Evolutionary conservation across 192 early-diverging fungal genomes (phyloP).

Genomic region (Allomyces javanicus): DNA sequence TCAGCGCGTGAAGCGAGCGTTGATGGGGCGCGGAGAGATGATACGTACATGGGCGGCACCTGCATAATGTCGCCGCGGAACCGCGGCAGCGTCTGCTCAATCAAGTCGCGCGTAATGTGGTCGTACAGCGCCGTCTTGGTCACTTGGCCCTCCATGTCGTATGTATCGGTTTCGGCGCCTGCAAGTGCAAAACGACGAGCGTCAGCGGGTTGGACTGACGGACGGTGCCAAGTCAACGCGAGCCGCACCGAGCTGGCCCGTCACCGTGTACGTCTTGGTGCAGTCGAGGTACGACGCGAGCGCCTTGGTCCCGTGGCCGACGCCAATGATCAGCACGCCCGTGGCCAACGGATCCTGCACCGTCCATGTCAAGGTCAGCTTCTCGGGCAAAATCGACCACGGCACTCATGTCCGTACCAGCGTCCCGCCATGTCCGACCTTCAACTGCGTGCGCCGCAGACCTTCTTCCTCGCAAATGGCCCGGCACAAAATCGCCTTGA

Average conservation of each 20-base stretch:
- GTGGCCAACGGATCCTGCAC: slow-evolving; percentile 1
- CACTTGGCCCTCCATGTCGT: too few species aligned
- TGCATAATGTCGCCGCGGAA: slow-evolving; percentile 2
- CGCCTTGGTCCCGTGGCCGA: slow-evolving; percentile 5
- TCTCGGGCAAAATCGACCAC: too few species aligned
- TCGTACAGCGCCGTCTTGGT: neutral
- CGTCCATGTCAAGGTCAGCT: too few species aligned
- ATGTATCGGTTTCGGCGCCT: too few species aligned
- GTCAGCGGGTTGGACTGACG: too few species aligned
- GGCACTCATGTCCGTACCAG: too few species aligned
- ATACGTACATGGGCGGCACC: slow-evolving; percentile 2
- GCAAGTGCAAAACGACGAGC: too few species aligned
- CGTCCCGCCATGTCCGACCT: too few species aligned
- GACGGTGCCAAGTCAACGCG: neutral
- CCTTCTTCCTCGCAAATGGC: neutral
- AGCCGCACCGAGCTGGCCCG: neutral
- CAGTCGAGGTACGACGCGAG: slow-evolving; percentile 3
- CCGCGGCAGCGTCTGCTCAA: neutral
- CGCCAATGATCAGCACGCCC: slow-evolving; percentile 4
- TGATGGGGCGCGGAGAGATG: too few species aligned
- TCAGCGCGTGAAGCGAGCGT: too few species aligned
- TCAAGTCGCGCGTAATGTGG: neutral
- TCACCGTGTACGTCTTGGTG: slow-evolving; percentile 4
- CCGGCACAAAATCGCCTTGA: slow-evolving; percentile 3
- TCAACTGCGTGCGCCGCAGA: too few species aligned